Evolutionary conservation across 164 flowering plant species (phyloP).

Genomic region (Paratinospora sagittata): DNA sequence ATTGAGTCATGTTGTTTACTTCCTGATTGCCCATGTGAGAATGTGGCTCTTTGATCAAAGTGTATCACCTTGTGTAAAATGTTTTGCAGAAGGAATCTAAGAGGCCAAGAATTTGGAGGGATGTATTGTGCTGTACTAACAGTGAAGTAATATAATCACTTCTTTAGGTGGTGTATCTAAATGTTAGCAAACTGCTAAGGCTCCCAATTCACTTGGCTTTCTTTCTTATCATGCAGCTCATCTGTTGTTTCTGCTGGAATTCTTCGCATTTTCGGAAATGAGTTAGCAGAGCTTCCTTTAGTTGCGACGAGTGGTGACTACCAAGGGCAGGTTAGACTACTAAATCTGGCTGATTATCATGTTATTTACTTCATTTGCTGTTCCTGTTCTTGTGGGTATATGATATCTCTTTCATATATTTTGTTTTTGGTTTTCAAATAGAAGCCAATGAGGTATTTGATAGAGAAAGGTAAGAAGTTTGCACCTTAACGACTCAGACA

Average conservation of each 20-base stretch:
- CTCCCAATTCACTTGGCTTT: background rate
- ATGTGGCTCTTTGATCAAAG: conserved; percentile 33
- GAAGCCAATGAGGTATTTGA: background rate
- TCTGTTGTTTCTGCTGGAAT: conserved; percentile 78
- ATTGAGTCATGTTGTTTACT: background rate
- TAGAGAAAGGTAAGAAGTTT: background rate
- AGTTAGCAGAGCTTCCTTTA: conserved; percentile 82
- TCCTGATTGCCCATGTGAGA: background rate
- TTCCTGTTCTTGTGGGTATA: background rate
- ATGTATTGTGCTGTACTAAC: conserved; percentile 76
- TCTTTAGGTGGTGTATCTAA: background rate
- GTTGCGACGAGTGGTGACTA: conserved; percentile 72
- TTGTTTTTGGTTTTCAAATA: background rate
- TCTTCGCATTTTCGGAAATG: conserved; percentile 69
- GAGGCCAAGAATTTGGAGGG: conserved; percentile 67
- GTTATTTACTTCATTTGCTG: background rate
- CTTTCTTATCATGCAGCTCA: conserved; percentile 55
- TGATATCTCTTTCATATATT: background rate
- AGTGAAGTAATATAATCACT: conserved; percentile 57
- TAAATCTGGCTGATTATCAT: conserved; percentile 36
- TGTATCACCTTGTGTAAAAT: conserved; percentile 38
- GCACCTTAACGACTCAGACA: no score
- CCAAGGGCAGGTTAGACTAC: conserved; percentile 66
- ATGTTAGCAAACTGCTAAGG: conserved; percentile 24
- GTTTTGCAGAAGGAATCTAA: conserved; percentile 41